Evolutionary conservation across 1,284 basidiomycete genomes (phyloP).

Genomic region (Paramarasmius palmivorus): DNA sequence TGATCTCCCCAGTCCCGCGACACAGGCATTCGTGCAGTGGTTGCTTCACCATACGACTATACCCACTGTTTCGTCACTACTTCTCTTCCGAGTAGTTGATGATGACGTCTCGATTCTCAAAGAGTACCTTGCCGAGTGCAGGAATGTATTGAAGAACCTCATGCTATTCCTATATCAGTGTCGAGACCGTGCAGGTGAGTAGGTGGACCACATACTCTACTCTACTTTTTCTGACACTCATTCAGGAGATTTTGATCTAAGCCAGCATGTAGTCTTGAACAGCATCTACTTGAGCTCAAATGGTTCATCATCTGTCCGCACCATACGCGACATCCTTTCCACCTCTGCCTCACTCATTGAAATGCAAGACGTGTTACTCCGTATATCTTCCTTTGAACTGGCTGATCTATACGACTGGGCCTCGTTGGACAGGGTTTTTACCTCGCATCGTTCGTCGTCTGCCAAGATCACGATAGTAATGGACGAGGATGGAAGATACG

Average conservation of each 20-base stretch:
- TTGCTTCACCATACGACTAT: conserved; percentile 2
- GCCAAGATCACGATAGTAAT: neutral
- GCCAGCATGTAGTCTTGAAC: neutral
- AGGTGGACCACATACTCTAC: neutral
- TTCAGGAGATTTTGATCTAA: neutral
- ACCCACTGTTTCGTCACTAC: conserved; percentile 1
- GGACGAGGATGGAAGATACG: neutral
- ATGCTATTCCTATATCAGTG: conserved; percentile 10
- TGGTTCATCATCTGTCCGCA: neutral
- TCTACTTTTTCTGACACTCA: neutral
- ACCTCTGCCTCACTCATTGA: neutral
- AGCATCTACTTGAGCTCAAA: neutral
- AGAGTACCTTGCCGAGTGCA: conserved; percentile 5
- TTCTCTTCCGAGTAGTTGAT: conserved; percentile 7
- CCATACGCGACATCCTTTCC: neutral
- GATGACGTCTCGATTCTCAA: neutral
- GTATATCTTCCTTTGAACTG: neutral
- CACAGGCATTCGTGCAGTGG: conserved; percentile 9
- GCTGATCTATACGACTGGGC: neutral
- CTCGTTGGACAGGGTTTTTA: neutral
- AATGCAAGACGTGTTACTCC: neutral
- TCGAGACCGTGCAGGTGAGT: conserved; percentile 1
- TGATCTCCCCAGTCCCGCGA: conserved; percentile 6
- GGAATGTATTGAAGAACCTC: conserved; percentile 4
- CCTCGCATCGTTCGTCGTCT: neutral